These are phyloP conservation scores for Fagopyrum esculentum DNA, from an alignment of 148 eudicot genomes.

Conservation along the genomic window DNA sequence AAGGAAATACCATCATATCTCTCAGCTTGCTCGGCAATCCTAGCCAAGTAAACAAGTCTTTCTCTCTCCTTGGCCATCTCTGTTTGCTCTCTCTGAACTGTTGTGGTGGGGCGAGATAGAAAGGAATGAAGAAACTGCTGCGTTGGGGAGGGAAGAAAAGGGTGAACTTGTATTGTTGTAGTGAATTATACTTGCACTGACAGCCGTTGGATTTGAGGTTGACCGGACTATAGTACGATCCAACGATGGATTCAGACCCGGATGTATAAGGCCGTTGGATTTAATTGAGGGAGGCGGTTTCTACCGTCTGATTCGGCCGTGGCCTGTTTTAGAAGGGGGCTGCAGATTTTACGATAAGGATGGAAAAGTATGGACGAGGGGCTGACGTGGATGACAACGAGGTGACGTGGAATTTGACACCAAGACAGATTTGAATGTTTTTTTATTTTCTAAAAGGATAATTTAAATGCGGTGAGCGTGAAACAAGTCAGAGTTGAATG, in stretches of 20 bases:
- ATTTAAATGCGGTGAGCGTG: no score
- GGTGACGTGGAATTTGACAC: background rate
- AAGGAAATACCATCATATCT: slow-evolving; percentile 61
- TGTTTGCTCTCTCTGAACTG: slow-evolving; percentile 22
- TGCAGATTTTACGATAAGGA: background rate
- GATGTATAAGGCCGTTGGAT: background rate
- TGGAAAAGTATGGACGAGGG: background rate
- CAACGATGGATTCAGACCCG: background rate
- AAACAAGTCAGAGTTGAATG: background rate
- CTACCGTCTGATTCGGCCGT: background rate
- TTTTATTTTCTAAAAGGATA: no score
- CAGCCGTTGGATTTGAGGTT: slow-evolving; percentile 11
- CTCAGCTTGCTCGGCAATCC: slow-evolving; percentile 85
- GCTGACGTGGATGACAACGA: no score
- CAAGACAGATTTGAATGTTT: background rate
- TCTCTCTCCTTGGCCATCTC: slow-evolving; percentile 70
- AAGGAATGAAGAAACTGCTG: slow-evolving; percentile 4
- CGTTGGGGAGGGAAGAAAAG: background rate
- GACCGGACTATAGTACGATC: background rate
- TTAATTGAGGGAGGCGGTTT: background rate
- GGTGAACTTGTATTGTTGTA: background rate
- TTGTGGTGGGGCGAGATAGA: slow-evolving; percentile 1
- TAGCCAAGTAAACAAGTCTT: slow-evolving; percentile 73
- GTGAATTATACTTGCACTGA: background rate
- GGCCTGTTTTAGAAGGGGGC: background rate